Conservation (phyloP, 106 monocot species). For the Dioscorea zingiberensis region DNA sequence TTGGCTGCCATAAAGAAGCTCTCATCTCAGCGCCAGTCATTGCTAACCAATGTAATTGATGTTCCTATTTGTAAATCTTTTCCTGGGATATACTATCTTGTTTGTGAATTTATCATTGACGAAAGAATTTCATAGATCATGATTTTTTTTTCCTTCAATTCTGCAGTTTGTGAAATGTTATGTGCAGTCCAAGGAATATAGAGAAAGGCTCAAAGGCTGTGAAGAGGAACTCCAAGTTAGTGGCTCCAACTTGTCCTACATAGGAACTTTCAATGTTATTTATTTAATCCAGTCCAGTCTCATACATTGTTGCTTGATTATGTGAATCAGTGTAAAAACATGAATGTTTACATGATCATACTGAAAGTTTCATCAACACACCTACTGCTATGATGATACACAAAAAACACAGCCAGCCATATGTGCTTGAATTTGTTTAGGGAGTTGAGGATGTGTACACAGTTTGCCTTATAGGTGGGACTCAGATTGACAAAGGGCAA, state of each 20-base stretch:
- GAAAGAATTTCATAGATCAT: not conserved
- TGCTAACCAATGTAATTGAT: constrained; percentile 48
- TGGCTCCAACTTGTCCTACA: not conserved
- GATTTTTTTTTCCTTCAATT: not conserved
- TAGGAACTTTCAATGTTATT: not conserved
- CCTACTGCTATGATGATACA: not conserved
- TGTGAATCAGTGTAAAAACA: not conserved
- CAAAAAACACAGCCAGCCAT: not conserved
- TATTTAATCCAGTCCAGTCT: too few relatives aligned
- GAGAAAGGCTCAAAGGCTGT: constrained; percentile 51
- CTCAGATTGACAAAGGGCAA: too few relatives aligned
- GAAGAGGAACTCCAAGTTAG: constrained; percentile 68
- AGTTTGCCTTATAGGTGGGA: too few relatives aligned
- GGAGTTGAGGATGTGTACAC: too few relatives aligned
- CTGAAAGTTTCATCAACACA: not conserved
- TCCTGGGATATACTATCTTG: too few relatives aligned
- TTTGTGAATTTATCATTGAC: not conserved
- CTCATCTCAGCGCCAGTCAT: constrained; percentile 43
- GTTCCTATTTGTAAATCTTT: not conserved
- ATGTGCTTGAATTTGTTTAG: too few relatives aligned
- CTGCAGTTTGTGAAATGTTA: constrained; percentile 51
- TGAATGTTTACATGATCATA: not conserved
- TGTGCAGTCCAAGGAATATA: constrained; percentile 45
- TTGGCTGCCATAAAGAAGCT: constrained; percentile 55
- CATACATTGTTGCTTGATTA: not conserved